Evolutionary conservation across 2,329 filamentous ascomycete genomes (phyloP).

Genomic region (Colletotrichum horii): DNA sequence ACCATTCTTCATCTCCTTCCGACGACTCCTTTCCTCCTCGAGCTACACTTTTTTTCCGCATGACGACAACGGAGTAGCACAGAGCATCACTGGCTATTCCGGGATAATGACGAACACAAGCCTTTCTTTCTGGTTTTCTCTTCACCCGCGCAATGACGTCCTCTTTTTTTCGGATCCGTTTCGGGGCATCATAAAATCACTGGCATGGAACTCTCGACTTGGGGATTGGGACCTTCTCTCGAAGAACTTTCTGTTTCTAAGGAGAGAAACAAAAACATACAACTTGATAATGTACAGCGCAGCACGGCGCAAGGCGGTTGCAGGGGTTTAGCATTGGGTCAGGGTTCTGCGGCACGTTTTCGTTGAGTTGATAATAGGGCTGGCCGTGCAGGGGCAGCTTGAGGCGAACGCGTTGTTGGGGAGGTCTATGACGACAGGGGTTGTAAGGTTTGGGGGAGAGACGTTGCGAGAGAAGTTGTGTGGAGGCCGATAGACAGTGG

Average conservation of each 20-base stretch:
- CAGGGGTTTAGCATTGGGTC: slow-evolving; percentile 42
- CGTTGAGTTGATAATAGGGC: slow-evolving; percentile 24
- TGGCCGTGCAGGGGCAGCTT: slow-evolving; percentile 15
- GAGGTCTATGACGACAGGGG: not conserved
- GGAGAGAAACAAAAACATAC: slow-evolving; percentile 24
- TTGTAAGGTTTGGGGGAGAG: not conserved
- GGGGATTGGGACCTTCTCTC: slow-evolving; percentile 19
- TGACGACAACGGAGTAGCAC: slow-evolving; percentile 19
- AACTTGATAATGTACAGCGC: slow-evolving; percentile 40
- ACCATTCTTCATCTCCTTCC: slow-evolving; percentile 12
- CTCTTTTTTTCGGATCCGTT: slow-evolving; percentile 4
- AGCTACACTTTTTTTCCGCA: slow-evolving; percentile 20
- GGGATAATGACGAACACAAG: slow-evolving; percentile 22
- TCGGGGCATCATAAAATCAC: slow-evolving; percentile 21
- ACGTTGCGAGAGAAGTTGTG: slow-evolving; percentile 14
- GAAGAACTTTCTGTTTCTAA: slow-evolving; percentile 13
- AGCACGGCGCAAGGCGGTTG: slow-evolving; percentile 43
- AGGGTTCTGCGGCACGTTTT: slow-evolving; percentile 28
- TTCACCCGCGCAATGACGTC: slow-evolving; percentile 18
- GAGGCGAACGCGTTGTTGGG: slow-evolving; percentile 13
- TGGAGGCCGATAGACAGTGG: slow-evolving; percentile 20
- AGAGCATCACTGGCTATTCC: slow-evolving; percentile 18
- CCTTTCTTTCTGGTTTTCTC: slow-evolving; percentile 34
- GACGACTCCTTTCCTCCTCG: slow-evolving; percentile 5
- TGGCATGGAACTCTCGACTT: slow-evolving; percentile 23